phyloP scores from a whole-genome alignment of 257 asterid genomes.

The Solanum gandarillasii region DNA sequence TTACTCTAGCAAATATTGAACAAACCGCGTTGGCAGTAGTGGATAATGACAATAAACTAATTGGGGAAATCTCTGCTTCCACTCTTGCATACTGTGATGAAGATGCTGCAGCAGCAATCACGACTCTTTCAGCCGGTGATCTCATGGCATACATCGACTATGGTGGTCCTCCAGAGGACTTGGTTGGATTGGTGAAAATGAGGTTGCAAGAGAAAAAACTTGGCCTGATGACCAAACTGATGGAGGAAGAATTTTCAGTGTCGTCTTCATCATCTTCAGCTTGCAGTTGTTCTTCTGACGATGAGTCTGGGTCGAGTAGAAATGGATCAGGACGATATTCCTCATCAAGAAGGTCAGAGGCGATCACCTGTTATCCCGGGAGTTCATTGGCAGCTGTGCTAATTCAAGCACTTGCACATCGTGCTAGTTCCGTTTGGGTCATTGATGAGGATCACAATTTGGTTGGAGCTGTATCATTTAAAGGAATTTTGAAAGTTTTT shows the following conservation, averaged over 20 bases:
- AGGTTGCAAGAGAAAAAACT: slow-evolving; percentile 49
- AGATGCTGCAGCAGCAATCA: slow-evolving; percentile 49
- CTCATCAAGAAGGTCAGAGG: slow-evolving; percentile 51
- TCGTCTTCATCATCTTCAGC: slow-evolving; percentile 15
- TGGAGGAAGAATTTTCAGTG: slow-evolving; percentile 30
- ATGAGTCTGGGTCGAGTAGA: slow-evolving; percentile 27
- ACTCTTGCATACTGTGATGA: slow-evolving; percentile 66
- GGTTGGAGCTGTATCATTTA: slow-evolving; percentile 60
- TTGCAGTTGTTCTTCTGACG: slow-evolving; percentile 59
- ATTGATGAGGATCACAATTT: slow-evolving; percentile 50
- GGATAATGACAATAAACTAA: slow-evolving; percentile 35
- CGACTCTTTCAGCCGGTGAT: slow-evolving; percentile 58
- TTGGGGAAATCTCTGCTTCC: slow-evolving; percentile 68
- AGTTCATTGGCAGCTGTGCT: slow-evolving; percentile 72
- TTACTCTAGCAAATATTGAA: slow-evolving; percentile 30
- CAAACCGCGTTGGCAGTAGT: slow-evolving; percentile 64
- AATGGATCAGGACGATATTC: slow-evolving; percentile 21
- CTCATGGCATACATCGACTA: slow-evolving; percentile 65
- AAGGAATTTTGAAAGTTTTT: slow-evolving; percentile 50
- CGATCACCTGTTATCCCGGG: slow-evolving; percentile 49
- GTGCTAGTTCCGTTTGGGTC: slow-evolving; percentile 69
- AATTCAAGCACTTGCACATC: slow-evolving; percentile 72
- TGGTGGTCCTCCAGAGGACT: slow-evolving; percentile 56
- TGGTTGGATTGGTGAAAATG: slow-evolving; percentile 45
- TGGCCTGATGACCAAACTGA: slow-evolving; percentile 33